These are phyloP conservation scores for Phytophthora capsici DNA, from an alignment of 352 stramenopile species.

Conservation along the genomic window DNA sequence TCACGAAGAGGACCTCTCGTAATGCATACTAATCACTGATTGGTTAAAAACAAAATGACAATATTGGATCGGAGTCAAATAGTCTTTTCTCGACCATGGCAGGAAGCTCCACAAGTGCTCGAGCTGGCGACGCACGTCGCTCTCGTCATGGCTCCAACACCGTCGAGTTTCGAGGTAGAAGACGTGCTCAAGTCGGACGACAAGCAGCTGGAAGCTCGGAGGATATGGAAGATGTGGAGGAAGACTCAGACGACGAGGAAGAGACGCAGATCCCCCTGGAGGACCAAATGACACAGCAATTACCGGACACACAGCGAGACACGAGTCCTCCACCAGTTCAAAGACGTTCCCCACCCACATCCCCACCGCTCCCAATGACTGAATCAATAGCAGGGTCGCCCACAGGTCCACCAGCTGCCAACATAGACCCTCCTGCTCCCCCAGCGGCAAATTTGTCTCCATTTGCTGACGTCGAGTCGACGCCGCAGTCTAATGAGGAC, in stretches of 20 bases:
- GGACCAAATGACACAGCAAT: slow-evolving; percentile 43
- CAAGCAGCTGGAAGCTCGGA: slow-evolving; percentile 22
- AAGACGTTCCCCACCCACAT: slow-evolving; percentile 30
- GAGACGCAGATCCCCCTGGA: slow-evolving; percentile 42
- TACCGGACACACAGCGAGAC: slow-evolving; percentile 28
- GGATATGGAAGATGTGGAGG: slow-evolving; percentile 38
- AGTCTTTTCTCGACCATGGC: slow-evolving; percentile 18
- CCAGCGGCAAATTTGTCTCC: slow-evolving; percentile 44
- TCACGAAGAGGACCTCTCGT: background rate
- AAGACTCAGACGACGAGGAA: slow-evolving; percentile 43
- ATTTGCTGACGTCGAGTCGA: slow-evolving; percentile 49
- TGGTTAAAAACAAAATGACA: slow-evolving; percentile 16
- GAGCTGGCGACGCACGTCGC: slow-evolving; percentile 2
- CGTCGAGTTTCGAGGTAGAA: slow-evolving; percentile 2
- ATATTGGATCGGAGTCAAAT: slow-evolving; percentile 12
- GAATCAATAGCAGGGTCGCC: slow-evolving; percentile 21
- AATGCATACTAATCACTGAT: background rate
- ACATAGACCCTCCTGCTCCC: background rate
- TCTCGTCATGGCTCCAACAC: background rate
- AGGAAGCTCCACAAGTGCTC: background rate
- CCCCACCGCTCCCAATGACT: slow-evolving; percentile 32
- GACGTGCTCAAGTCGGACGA: background rate
- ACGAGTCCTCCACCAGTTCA: slow-evolving; percentile 26
- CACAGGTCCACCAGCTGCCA: slow-evolving; percentile 5
- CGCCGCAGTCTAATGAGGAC: slow-evolving; percentile 67